Base-by-base conservation (phyloP, 1,284 basidiomycete genomes). In the Sporisorium scitamineum region DNA sequence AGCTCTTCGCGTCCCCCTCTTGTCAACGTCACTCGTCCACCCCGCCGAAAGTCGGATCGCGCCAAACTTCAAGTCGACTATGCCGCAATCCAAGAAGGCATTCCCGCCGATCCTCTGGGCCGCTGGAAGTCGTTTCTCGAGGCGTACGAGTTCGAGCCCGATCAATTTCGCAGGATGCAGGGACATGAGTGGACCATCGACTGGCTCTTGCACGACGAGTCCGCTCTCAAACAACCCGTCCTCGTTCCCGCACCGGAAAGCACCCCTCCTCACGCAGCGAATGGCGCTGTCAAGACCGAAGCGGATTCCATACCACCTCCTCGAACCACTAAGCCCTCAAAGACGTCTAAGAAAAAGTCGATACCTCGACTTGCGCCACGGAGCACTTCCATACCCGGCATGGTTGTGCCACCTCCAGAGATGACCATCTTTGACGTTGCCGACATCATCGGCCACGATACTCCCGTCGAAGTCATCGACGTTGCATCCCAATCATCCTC, bases 341-440 rank as follows among this genome's bases (percentile, higher is more conserved):
- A 54, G 24, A 22, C 29, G 13, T 31, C 13, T 22, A 65, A 59
- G 57, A 69, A 58, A 31, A 31, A 47, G 41, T 14, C 51, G 18
- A 26, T 7, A 26, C 44, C 31, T 13, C 51, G 70, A 52, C 57
- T 72, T 26, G 57, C 31, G 22, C 74, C 74, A 14, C 22, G 50
- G 27, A 37, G 20, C 14, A 65, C 71, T n/a, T 39, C 62, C 5
- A 82, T 82, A 7, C 71, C 71, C 1, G 79, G 79, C 20, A 93
- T 95, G 92, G 90, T 90, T 80, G 94, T 95, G 91, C 94, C 94
- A 0, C 86, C 88, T 2, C 73, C 85, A 6, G 88, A 89, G 52
- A 90, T 93, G 65, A 91, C 90, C 0, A 91, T 95, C 41, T 88
- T 90, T 53, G 91, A 95, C 79, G 91, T 98, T 1, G 93, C 92